phyloP scores from a whole-genome alignment of 495 filamentous ascomycete genomes.

The Aspergillus affinis region DNA sequence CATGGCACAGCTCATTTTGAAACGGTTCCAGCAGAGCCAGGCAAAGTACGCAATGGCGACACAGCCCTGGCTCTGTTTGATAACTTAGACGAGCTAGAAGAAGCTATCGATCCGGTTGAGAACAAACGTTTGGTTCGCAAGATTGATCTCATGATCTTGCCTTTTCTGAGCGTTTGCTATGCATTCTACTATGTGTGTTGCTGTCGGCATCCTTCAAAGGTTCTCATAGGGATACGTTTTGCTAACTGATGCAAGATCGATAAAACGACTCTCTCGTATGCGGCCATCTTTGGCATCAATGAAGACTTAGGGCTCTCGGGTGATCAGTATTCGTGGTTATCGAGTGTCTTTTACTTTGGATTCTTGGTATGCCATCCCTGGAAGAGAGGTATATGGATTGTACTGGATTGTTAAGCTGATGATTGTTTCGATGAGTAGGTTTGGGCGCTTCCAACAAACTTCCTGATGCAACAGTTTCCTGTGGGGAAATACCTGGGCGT shows the following conservation, averaged over 20 bases:
- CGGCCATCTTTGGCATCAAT: constrained; percentile 55
- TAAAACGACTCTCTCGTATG: constrained; percentile 57
- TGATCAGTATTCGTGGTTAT: constrained; percentile 52
- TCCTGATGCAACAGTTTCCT: constrained; percentile 54
- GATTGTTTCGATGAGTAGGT: constrained; percentile 1
- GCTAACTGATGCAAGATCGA: constrained; percentile 41
- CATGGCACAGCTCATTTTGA: constrained; percentile 17
- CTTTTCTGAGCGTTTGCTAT: constrained; percentile 49
- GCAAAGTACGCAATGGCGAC: constrained; percentile 32
- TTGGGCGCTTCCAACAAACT: constrained; percentile 43
- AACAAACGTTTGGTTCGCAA: constrained; percentile 45
- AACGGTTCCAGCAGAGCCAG: constrained; percentile 14
- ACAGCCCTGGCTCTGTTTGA: constrained; percentile 33
- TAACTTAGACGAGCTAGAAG: constrained; percentile 28
- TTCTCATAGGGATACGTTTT: background rate
- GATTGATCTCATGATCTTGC: constrained; percentile 42
- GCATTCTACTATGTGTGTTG: constrained; percentile 53
- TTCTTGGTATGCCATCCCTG: constrained; percentile 34
- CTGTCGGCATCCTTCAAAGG: background rate
- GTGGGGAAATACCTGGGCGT: constrained; percentile 47
- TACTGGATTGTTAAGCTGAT: background rate
- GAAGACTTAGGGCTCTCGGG: constrained; percentile 46
- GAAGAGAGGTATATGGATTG: too few relatives aligned
- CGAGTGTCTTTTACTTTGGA: constrained; percentile 57
- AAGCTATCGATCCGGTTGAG: constrained; percentile 38